phyloP scores from a whole-genome alignment of 2,329 filamentous ascomycete species.

The Apiospora koreana region DNA sequence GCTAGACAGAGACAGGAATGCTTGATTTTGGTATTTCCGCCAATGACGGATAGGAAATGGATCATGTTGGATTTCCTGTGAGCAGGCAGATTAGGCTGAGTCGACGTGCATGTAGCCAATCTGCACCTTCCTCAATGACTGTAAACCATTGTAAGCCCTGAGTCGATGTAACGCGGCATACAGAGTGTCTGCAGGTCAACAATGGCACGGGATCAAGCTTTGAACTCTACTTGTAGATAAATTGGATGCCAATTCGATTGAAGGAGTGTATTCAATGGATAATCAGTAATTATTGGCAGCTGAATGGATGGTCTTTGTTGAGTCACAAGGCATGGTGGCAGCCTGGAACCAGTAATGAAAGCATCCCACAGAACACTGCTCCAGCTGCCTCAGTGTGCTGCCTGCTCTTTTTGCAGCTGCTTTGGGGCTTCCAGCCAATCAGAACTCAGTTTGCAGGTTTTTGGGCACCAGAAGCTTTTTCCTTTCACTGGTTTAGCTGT shows the following conservation, averaged over 20 bases:
- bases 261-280: not conserved
- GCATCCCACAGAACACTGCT: not conserved
- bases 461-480: not conserved
- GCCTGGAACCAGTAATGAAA: not conserved
- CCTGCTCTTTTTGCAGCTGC: not conserved
- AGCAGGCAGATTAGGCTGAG: not conserved
- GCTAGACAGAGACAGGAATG: not conserved
- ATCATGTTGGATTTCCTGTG: not conserved
- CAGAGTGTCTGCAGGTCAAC: not conserved
- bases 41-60: not conserved
- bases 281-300: not conserved
- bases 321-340: not conserved
- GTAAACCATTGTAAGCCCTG: not conserved
- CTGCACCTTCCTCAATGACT: not conserved
- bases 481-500: not conserved
- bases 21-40: not conserved
- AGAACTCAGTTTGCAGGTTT: not conserved
- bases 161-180: not conserved
- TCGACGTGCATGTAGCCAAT: not conserved
- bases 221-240: not conserved
- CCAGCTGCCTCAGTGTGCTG: not conserved
- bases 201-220: not conserved
- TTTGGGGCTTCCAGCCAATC: not conserved
- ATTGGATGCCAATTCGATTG: too few species aligned
- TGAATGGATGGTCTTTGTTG: too few species aligned